phyloP scores from a whole-genome alignment of 768 basidiomycete genomes.

The Suillus placidus region DNA sequence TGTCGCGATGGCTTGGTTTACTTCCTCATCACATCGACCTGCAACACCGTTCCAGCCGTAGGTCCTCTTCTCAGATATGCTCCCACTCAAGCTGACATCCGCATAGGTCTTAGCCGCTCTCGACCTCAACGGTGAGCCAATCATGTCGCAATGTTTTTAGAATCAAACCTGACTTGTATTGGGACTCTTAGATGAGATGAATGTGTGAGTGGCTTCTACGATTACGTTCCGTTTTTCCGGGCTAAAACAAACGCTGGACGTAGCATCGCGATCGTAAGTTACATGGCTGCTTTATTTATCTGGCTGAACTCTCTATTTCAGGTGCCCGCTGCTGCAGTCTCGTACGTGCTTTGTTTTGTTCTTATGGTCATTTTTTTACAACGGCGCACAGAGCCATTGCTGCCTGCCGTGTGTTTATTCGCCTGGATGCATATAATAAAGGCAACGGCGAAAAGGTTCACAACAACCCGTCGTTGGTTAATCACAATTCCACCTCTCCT shows the following conservation, averaged over 20 bases:
- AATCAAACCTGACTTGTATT: slow-evolving; percentile 11
- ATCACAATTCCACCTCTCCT: slow-evolving; percentile 4
- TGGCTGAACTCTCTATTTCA: slow-evolving; percentile 17
- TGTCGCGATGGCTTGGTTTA: slow-evolving; percentile 76
- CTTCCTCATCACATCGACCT: slow-evolving; percentile 65
- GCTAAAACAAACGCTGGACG: slow-evolving; percentile 1
- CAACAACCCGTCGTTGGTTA: slow-evolving; percentile 3
- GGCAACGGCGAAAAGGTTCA: neutral
- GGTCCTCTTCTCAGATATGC: slow-evolving; percentile 25
- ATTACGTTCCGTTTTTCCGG: neutral
- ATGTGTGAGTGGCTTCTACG: slow-evolving; percentile 48
- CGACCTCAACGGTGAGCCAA: slow-evolving; percentile 57
- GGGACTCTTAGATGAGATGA: slow-evolving; percentile 53
- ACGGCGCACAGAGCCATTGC: slow-evolving; percentile 46
- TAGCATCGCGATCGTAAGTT: slow-evolving; percentile 55
- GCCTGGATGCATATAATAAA: slow-evolving; percentile 58
- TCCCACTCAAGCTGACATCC: neutral
- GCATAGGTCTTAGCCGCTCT: slow-evolving; percentile 57
- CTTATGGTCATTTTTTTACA: slow-evolving; percentile 8
- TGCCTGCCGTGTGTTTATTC: slow-evolving; percentile 69
- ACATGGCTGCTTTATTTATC: slow-evolving; percentile 17
- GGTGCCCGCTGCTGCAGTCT: slow-evolving; percentile 69
- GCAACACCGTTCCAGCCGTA: slow-evolving; percentile 70
- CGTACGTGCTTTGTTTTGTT: slow-evolving; percentile 42
- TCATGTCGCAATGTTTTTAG: slow-evolving; percentile 1